Conservation (phyloP, 257 asterid genomes). For the Sherardia arvensis region DNA sequence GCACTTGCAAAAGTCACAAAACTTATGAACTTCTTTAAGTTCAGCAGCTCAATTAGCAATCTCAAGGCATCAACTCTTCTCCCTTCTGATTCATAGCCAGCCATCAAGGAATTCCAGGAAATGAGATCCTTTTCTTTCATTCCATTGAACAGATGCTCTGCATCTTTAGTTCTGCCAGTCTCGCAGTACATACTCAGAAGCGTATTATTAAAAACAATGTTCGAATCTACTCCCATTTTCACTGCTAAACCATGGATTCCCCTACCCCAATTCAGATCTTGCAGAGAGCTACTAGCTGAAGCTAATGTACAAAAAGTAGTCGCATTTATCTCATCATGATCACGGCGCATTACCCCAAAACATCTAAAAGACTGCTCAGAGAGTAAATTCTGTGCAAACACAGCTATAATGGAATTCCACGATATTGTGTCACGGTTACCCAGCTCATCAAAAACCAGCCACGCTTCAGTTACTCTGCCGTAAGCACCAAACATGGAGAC, state of each 20-base stretch:
- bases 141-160: conserved; percentile 43
- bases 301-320: conserved; percentile 59
- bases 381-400: conserved; percentile 42
- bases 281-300: conserved; percentile 41
- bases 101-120: conserved; percentile 85
- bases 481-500: conserved; percentile 56
- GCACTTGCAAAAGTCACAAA: conserved; percentile 70
- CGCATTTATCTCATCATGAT: conserved; percentile 48
- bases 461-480: conserved; percentile 35
- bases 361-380: conserved; percentile 38
- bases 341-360: conserved; percentile 55
- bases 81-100: conserved; percentile 56
- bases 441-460: conserved; percentile 46
- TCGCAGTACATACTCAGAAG: conserved; percentile 71
- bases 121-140: conserved; percentile 62
- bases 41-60: conserved; percentile 37
- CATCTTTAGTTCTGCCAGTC: conserved; percentile 39
- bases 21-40: conserved; percentile 29
- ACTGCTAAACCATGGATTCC: conserved; percentile 72
- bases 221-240: conserved; percentile 52
- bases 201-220: conserved; percentile 53
- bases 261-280: conserved; percentile 53
- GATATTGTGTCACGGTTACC: conserved; percentile 56
- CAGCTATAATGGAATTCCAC: conserved; percentile 81
- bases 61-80: conserved; percentile 45